Percentiles rank a stretch among this genome's conserved stretches.
phyloP scores from a whole-genome alignment of 371 early-diverging fungal species.

The Mortierella sp. region DNA sequence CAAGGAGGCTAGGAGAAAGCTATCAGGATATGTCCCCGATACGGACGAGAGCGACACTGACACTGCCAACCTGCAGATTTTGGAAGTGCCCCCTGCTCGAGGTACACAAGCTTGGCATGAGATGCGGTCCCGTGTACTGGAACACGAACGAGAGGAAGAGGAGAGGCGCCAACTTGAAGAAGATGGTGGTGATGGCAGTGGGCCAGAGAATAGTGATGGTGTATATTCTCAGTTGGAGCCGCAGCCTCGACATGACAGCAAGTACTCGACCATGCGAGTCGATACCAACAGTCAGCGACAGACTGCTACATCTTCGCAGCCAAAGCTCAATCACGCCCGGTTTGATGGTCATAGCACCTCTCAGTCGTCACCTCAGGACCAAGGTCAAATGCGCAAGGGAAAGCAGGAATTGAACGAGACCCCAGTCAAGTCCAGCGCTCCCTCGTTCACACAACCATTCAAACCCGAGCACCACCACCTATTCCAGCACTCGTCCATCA shows the following conservation, averaged over 20 bases:
- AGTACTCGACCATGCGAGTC: background rate
- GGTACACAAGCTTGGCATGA: background rate
- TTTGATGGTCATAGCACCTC: background rate
- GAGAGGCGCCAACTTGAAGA: background rate
- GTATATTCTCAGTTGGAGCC: background rate
- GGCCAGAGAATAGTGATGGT: background rate
- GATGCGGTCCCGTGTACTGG: background rate
- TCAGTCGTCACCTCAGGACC: background rate
- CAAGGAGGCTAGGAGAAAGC: background rate
- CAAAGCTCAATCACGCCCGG: background rate
- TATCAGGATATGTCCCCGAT: background rate
- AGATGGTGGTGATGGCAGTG: background rate
- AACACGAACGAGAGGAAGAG: background rate
- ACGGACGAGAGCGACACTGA: background rate
- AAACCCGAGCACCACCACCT: background rate
- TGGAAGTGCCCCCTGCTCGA: background rate
- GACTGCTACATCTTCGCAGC: background rate
- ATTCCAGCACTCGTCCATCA: background rate
- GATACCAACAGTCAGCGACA: too few species aligned
- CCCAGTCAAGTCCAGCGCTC: background rate
- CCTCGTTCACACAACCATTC: slow-evolving; percentile 6
- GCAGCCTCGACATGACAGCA: background rate
- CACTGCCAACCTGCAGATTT: background rate
- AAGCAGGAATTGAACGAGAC: background rate
- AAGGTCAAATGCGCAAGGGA: background rate